Percentiles rank a stretch among this genome's conserved stretches.
Conservation (phyloP, 768 basidiomycete species). For the Phylloporus rhodoxanthus region DNA sequence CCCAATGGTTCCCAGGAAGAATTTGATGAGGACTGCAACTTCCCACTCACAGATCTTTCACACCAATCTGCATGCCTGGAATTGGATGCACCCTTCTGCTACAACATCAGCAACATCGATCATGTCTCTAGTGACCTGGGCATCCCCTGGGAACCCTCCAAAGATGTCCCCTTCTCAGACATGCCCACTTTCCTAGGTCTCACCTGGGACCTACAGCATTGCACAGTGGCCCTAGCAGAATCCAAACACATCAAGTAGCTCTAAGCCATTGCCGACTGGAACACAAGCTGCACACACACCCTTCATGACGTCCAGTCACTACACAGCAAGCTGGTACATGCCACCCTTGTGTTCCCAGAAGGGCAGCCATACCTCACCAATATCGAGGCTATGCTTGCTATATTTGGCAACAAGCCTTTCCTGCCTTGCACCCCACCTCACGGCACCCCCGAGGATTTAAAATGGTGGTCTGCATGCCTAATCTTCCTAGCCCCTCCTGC, state of each 20-base stretch:
- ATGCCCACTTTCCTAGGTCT: background rate
- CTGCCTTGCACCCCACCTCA: too few species aligned
- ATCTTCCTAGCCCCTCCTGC: too few species aligned
- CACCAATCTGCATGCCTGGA: too few species aligned
- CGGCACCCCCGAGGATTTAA: too few species aligned
- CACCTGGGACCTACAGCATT: background rate
- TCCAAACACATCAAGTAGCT: background rate
- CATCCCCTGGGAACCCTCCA: constrained; percentile 1
- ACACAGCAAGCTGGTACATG: too few species aligned
- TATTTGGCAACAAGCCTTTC: too few species aligned
- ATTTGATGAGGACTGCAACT: too few species aligned
- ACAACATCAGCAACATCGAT: too few species aligned
- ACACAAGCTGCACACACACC: background rate
- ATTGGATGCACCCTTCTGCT: too few species aligned
- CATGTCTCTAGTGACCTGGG: background rate
- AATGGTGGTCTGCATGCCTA: too few species aligned
- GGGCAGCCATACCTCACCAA: background rate
- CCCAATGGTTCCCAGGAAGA: background rate
- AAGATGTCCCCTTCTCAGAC: background rate
- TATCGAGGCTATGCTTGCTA: too few species aligned
- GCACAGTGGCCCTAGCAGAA: background rate
- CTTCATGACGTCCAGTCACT: background rate
- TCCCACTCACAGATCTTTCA: background rate
- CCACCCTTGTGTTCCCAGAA: background rate
- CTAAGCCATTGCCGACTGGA: too few species aligned